Conservation (phyloP, 441 rosid species). For the Monsonia emarginata region DNA sequence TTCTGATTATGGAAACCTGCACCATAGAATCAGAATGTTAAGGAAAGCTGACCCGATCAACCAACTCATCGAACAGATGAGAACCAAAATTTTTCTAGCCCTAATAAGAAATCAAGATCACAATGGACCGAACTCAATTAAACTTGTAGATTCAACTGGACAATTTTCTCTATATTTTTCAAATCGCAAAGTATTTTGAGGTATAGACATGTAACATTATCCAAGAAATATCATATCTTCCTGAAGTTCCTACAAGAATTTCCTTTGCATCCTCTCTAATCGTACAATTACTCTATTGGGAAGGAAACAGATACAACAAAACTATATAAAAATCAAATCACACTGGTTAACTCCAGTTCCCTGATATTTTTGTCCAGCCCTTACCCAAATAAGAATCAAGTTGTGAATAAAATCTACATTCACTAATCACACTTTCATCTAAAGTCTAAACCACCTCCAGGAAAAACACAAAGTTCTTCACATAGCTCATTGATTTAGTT, state of each 20-base stretch:
- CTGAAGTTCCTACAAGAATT: too few relatives aligned
- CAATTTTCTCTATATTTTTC: too few relatives aligned
- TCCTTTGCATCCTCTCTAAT: too few relatives aligned
- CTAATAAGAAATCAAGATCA: too few relatives aligned
- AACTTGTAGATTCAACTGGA: too few relatives aligned
- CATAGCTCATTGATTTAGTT: neutral
- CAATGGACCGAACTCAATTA: too few relatives aligned
- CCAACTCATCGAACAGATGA: neutral
- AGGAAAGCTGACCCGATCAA: neutral
- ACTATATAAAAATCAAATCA: neutral
- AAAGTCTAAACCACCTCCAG: neutral
- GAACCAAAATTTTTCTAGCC: neutral
- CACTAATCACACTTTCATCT: neutral
- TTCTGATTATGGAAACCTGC: conserved; percentile 14
- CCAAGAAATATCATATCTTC: too few relatives aligned
- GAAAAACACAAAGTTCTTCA: neutral
- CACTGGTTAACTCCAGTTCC: neutral
- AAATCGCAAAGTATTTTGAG: too few relatives aligned
- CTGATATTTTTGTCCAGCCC: neutral
- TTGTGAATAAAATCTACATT: neutral
- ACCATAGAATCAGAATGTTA: neutral
- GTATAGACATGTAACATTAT: too few relatives aligned
- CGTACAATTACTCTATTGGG: too few relatives aligned
- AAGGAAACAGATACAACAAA: too few relatives aligned
- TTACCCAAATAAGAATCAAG: neutral